Evolutionary conservation across 1,284 basidiomycete species (phyloP).

Genomic region (Trametes versicolor): DNA sequence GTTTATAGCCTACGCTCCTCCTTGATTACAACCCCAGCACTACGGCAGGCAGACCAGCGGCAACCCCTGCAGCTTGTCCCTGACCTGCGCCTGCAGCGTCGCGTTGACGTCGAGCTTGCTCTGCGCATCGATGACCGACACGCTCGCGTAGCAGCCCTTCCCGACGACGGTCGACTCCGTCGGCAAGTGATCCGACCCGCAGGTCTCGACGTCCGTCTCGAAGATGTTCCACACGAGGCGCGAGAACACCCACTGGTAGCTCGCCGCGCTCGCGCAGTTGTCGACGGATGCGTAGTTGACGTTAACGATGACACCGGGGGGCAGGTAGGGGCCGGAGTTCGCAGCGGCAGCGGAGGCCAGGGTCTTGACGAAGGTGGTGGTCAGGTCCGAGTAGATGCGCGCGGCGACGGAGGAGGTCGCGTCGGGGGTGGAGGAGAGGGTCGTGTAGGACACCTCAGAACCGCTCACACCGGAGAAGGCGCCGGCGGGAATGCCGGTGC

Average conservation of each 20-base stretch:
- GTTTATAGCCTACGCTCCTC: too few relatives aligned
- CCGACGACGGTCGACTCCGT: slow-evolving; percentile 51
- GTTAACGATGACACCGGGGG: slow-evolving; percentile 54
- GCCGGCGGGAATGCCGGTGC: slow-evolving; percentile 57
- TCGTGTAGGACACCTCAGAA: slow-evolving; percentile 57
- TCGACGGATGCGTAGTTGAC: slow-evolving; percentile 60
- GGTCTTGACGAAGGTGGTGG: slow-evolving; percentile 50
- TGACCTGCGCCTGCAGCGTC: slow-evolving; percentile 51
- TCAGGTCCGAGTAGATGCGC: slow-evolving; percentile 53
- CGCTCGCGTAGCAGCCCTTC: slow-evolving; percentile 55
- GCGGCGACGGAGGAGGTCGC: slow-evolving; percentile 49
- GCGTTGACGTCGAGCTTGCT: slow-evolving; percentile 56
- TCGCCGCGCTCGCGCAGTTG: slow-evolving; percentile 49
- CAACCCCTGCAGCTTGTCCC: slow-evolving; percentile 44
- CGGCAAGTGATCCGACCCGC: slow-evolving; percentile 53
- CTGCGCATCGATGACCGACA: slow-evolving; percentile 57
- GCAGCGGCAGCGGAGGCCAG: slow-evolving; percentile 43
- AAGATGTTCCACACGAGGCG: slow-evolving; percentile 47
- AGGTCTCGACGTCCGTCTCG: slow-evolving; percentile 53
- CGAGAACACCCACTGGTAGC: slow-evolving; percentile 58
- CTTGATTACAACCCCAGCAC: too few relatives aligned
- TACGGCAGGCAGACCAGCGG: slow-evolving; percentile 18
- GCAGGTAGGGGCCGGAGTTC: slow-evolving; percentile 48
- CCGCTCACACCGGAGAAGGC: slow-evolving; percentile 58
- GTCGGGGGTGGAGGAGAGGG: slow-evolving; percentile 48